phyloP scores from a whole-genome alignment of 768 basidiomycete genomes.

The Termitomyces sp. region DNA sequence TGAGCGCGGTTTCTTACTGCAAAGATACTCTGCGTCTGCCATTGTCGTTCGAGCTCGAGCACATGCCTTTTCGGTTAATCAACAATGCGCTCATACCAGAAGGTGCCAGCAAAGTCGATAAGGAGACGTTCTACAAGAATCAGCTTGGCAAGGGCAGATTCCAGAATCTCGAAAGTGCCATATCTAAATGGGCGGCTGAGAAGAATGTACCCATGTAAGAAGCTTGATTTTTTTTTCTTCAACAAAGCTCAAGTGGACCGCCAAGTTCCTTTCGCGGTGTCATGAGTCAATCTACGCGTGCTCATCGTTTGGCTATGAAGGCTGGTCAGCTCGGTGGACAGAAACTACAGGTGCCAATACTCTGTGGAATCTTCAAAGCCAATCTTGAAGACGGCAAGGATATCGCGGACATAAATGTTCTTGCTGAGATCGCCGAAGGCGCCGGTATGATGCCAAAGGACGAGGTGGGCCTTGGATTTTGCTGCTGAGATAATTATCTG shows the following conservation, averaged over 20 bases:
- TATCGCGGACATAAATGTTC: slow-evolving; percentile 53
- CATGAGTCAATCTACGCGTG: slow-evolving; percentile 62
- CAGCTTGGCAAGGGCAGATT: slow-evolving; percentile 54
- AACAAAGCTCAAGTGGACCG: slow-evolving; percentile 3
- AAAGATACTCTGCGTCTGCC: slow-evolving; percentile 45
- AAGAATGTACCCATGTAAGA: slow-evolving; percentile 59
- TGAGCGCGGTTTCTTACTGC: slow-evolving; percentile 45
- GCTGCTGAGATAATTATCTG: neutral
- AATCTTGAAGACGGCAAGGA: slow-evolving; percentile 65
- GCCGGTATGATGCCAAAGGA: slow-evolving; percentile 53
- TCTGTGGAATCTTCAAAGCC: slow-evolving; percentile 60
- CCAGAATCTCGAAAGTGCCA: slow-evolving; percentile 33
- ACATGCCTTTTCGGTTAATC: slow-evolving; percentile 50
- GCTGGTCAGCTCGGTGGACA: slow-evolving; percentile 64
- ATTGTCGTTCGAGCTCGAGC: slow-evolving; percentile 47
- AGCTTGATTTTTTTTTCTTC: neutral
- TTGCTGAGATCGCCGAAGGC: slow-evolving; percentile 56
- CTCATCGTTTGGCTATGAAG: slow-evolving; percentile 70
- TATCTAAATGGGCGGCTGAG: slow-evolving; percentile 51
- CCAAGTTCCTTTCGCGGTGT: slow-evolving; percentile 55
- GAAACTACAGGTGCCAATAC: slow-evolving; percentile 50
- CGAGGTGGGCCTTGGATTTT: slow-evolving; percentile 42
- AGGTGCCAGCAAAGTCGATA: slow-evolving; percentile 34
- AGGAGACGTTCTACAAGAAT: slow-evolving; percentile 37
- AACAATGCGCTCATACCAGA: slow-evolving; percentile 32